Conservation (phyloP, 306 rosid genomes). For the Fagus sylvatica region DNA sequence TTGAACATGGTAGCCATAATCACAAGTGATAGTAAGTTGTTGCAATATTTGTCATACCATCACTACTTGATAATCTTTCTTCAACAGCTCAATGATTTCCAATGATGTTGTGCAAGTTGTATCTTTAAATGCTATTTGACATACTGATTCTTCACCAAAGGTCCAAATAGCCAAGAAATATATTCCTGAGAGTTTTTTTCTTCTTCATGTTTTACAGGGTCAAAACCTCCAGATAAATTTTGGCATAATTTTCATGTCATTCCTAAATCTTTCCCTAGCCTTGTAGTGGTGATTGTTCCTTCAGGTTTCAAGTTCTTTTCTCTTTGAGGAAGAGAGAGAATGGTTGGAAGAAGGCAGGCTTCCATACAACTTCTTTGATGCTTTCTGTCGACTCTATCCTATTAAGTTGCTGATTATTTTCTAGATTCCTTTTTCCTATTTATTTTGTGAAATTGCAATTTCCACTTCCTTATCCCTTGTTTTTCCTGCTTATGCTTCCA, state of each 20-base stretch:
- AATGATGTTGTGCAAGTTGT: not conserved
- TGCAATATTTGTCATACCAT: not conserved
- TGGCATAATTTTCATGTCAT: not conserved
- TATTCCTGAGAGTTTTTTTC: not conserved
- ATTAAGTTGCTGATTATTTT: not conserved
- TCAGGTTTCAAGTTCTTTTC: too few species aligned
- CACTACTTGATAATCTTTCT: not conserved
- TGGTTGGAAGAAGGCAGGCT: not conserved
- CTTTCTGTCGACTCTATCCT: not conserved
- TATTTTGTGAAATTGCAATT: not conserved
- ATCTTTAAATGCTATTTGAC: not conserved
- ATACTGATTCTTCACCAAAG: not conserved
- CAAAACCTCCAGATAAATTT: not conserved
- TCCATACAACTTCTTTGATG: not conserved
- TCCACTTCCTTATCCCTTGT: not conserved
- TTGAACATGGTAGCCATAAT: not conserved
- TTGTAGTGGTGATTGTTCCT: too few species aligned
- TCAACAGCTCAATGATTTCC: not conserved
- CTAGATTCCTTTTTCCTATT: not conserved
- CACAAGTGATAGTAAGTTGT: not conserved
- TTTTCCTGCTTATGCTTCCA: not conserved
- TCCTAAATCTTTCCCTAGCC: not conserved
- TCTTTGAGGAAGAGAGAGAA: too few species aligned
- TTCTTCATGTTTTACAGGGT: not conserved
- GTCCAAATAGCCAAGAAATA: not conserved